A percentile compares a stretch with the other conserved stretches of the same genome.
Conservation (phyloP, 2,329 filamentous ascomycete species). For the Davidsoniella australis region DNA sequence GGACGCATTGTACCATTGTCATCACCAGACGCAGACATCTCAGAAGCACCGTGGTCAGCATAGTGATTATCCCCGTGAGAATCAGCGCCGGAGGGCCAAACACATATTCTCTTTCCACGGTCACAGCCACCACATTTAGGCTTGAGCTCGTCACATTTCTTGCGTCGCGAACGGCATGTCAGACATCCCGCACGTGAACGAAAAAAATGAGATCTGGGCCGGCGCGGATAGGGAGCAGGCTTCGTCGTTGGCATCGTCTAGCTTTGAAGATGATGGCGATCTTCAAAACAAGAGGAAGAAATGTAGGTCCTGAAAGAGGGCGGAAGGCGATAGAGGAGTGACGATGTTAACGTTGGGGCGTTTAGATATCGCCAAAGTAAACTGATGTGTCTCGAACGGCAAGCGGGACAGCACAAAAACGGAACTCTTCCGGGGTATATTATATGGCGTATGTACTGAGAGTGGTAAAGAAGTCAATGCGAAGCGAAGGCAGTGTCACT, state of each 20-base stretch:
- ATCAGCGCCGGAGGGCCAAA: conserved; percentile 12
- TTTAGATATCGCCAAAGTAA: not conserved
- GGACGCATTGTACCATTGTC: not conserved
- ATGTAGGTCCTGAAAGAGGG: too few relatives aligned
- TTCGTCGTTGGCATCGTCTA: conserved; percentile 5
- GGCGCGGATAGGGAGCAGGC: conserved; percentile 9
- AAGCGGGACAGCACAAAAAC: not conserved
- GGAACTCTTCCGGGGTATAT: too few relatives aligned
- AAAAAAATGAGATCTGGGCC: conserved; percentile 10
- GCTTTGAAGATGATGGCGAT: conserved; percentile 4
- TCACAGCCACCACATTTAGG: conserved; percentile 24
- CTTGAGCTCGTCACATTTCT: conserved; percentile 30
- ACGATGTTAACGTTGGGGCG: not conserved
- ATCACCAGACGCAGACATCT: not conserved
- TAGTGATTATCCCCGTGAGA: not conserved
- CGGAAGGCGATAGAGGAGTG: not conserved
- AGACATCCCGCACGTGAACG: conserved; percentile 22
- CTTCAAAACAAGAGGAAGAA: not conserved
- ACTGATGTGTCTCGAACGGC: not conserved
- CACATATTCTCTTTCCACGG: conserved; percentile 16
- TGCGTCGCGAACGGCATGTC: conserved; percentile 29
- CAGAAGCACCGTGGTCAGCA: not conserved
- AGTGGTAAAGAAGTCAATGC: too few relatives aligned
- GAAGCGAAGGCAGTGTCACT: too few relatives aligned
- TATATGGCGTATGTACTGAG: too few relatives aligned